Evolutionary conservation across 192 early-diverging fungal species (phyloP), one percentile per base, ranked within the genome.

Genomic region (Entomortierella beljakovae): DNA sequence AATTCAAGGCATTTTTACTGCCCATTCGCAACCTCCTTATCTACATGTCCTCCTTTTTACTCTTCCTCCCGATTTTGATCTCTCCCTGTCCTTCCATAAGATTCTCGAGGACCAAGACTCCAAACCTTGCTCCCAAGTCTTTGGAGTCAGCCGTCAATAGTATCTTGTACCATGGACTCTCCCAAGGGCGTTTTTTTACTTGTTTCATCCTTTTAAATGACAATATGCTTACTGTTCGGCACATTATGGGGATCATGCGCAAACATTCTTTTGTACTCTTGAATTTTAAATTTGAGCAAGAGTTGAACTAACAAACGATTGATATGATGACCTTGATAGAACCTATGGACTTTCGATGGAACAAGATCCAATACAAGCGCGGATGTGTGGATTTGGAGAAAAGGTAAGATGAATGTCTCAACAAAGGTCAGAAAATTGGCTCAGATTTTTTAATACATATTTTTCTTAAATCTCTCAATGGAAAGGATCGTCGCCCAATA

Each of bases 371-470:
- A 70, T 84, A 42, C 77, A 85, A 43, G 90, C 90, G 23, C 86
- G 90, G 22, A 88, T 88, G 88, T 89, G 88, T 56, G 90, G 88
- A 22, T 91, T 90, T 53, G 61, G 88, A 51, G 88, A 89, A 50
- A 89, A 89, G 46, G 68, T 54, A 70, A 54, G 50, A 16, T 50
- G 49, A 6, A 23, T n/a, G 49, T 50, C 15, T 50, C 18, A 22
- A 23, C 18, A 8, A 11, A 43, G 10, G 18, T 43, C 42, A 43
- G 42, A 11, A 43, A n/a, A n/a, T n/a, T n/a, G n/a, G n/a, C n/a
- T n/a, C n/a, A n/a, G n/a, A n/a, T n/a, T n/a, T n/a, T n/a, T n/a
- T n/a, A n/a, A n/a, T n/a, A n/a, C n/a, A n/a, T n/a, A n/a, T n/a
- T n/a, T n/a, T n/a, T n/a, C n/a, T n/a, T n/a, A n/a, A n/a, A n/a